Conservation (phyloP, 1,284 basidiomycete genomes). For the Cryptococcus sp. region DNA sequence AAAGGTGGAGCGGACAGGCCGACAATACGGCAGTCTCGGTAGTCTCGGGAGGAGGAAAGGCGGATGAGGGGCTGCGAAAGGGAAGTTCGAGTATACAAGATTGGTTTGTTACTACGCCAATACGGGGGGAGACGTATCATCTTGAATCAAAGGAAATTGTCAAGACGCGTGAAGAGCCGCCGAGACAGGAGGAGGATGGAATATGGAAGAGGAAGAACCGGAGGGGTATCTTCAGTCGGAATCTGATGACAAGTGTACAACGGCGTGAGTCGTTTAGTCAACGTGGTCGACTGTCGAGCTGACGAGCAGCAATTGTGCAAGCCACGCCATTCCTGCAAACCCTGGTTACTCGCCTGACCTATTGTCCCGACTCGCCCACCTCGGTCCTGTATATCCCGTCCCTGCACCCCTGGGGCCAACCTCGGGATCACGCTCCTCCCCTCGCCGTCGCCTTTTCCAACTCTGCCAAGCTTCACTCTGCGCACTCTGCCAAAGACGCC, state of each 20-base stretch:
- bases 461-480: slow-evolving; percentile 22
- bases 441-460: slow-evolving; percentile 32
- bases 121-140: background rate
- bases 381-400: slow-evolving; percentile 32
- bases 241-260: background rate
- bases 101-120: slow-evolving; percentile 12
- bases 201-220: background rate
- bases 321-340: slow-evolving; percentile 21
- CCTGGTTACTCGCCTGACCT: slow-evolving; percentile 12
- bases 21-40: slow-evolving; percentile 1
- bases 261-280: background rate
- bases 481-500: slow-evolving; percentile 12
- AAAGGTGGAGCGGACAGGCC: background rate
- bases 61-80: too few species aligned
- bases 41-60: too few species aligned
- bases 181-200: background rate
- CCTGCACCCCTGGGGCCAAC: slow-evolving; percentile 24
- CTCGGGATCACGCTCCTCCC: slow-evolving; percentile 35
- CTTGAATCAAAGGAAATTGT: too few species aligned
- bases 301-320: slow-evolving; percentile 2
- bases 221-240: background rate
- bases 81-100: slow-evolving; percentile 15
- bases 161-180: background rate
- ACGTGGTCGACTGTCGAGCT: background rate
- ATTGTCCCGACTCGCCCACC: slow-evolving; percentile 12